Base-by-base conservation (phyloP, 1,284 basidiomycete species). In the Xerocomus minutiporus region DNA sequence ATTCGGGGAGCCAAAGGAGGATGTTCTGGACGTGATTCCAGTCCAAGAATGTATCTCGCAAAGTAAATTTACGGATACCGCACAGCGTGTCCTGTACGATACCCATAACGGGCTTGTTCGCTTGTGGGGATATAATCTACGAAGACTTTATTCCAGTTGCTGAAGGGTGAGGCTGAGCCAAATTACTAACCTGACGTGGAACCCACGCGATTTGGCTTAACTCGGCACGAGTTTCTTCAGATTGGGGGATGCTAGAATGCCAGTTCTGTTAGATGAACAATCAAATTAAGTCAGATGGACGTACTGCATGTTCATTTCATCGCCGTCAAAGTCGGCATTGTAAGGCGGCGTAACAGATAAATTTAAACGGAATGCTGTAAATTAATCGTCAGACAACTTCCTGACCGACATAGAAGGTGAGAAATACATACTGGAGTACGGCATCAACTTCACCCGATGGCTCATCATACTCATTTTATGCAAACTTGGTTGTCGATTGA, bases 381-480 rank as follows among this genome's bases (percentile, higher is more conserved):
- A 56, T 38, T 52, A 48, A 59, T 56, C 32, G 64, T 78, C n/a
- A 31, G 36, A 31, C 11, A 29, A 5, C 5, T 6, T 7, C 13
- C 32, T 15, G n/a, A 26, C 7, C 17, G 8, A 29, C 25, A 23
- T 9, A 29, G 35, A 38, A 47, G 25, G 6, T 28, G 46, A 46
- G 17, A 15, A 49, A 29, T 7, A 81, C 91, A 72, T 67, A 94
- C 91, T 99, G 28, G 97, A 99, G 73, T 98, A 99, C 34, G 93
- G 91, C 95, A 99, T 97, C 53, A 99, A 77, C 68, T 92, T 93
- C 47, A 99, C 91, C 39, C 97, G 85, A 76, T 99, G 97, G 71
- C 92, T 93, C 97, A 99, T 99, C 97, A 99, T 99, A 79, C 92
- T 96, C 97, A 99, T 99, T 74, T 99, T 99, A 75, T 99, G 97